Evolutionary conservation across 2,329 filamentous ascomycete genomes (phyloP), one percentile per base, ranked within the genome.

Genomic region (Diaporthe sp.): DNA sequence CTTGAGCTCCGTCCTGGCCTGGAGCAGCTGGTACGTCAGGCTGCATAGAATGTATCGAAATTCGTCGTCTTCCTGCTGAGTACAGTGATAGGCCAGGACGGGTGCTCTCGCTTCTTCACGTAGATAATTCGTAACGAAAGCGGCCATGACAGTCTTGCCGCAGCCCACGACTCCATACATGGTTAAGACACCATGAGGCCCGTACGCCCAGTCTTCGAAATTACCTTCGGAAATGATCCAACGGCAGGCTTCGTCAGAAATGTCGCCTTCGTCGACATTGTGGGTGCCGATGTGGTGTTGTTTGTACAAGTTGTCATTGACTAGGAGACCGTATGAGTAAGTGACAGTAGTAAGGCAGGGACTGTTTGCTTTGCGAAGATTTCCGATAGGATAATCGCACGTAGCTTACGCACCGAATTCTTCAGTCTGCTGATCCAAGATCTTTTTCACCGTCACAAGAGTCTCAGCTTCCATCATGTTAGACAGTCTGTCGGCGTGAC

Each of bases 231-330:
- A 28, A 1, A 49, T 39, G 46, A 68, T 39, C 62, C 62, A 68
- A 12, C 31, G 31, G 31, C 62, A 68, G 19, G 62, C 62, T 25
- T 68, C 62, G 25, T 68, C 62, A 7, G 62, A 68, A 17, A 34
- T 28, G 12, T 53, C 44, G 19, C 34, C 44, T 37, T 51, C 62
- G 10, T 53, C 34, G 46, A 31, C 12, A 15, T 25, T 37, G 13
- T 28, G 62, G 12, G 9, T 37, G 22, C 62, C 62, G 31, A 51
- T 37, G 19, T 68, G 44, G 44, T 68, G 46, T 28, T 53, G 28
- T 25, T 39, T 53, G 22, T 68, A 68, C 62, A 68, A 25, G 22
- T 68, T 68, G 19, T 68, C 62, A 39, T 68, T 31, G 3, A 68
- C 62, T 68, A 68, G 19, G 13, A 28, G 19, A 17, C 8, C 19